These are phyloP conservation scores for Blastocystis sp. DNA, from an alignment of 352 stramenopile genomes.

Conservation along the genomic window DNA sequence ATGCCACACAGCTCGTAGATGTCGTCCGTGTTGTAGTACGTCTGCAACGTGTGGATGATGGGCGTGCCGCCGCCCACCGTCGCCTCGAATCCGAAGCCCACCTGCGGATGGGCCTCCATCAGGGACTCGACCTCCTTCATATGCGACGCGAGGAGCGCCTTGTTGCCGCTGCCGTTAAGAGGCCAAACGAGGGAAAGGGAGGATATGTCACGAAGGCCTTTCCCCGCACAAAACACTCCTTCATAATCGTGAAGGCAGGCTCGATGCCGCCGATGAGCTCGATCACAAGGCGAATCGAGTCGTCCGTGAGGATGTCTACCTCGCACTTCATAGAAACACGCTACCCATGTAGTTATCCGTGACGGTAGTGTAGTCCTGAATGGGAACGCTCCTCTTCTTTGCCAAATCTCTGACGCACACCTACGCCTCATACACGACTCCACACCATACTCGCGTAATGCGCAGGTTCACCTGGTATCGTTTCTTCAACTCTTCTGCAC, in stretches of 20 bases:
- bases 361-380: neutral
- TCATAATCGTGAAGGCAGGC: constrained; percentile 5
- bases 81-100: constrained; percentile 7
- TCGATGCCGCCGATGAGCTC: constrained; percentile 22
- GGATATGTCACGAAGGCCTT: constrained; percentile 28
- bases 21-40: constrained; percentile 22
- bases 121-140: constrained; percentile 16
- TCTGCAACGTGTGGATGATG: constrained; percentile 23
- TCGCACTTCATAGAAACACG: neutral
- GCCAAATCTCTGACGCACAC: neutral
- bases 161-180: constrained; percentile 8
- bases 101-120: neutral
- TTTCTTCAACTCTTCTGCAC: neutral
- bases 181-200: neutral
- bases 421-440: neutral
- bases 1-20: constrained; percentile 14
- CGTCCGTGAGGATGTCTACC: neutral
- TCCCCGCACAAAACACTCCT: constrained; percentile 19
- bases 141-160: neutral
- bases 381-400: neutral
- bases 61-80: constrained; percentile 18
- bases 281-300: neutral
- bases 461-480: neutral
- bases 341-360: constrained; percentile 3
- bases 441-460: neutral